Conservation (phyloP, 164 flowering plant genomes). For the Saururus chinensis region DNA sequence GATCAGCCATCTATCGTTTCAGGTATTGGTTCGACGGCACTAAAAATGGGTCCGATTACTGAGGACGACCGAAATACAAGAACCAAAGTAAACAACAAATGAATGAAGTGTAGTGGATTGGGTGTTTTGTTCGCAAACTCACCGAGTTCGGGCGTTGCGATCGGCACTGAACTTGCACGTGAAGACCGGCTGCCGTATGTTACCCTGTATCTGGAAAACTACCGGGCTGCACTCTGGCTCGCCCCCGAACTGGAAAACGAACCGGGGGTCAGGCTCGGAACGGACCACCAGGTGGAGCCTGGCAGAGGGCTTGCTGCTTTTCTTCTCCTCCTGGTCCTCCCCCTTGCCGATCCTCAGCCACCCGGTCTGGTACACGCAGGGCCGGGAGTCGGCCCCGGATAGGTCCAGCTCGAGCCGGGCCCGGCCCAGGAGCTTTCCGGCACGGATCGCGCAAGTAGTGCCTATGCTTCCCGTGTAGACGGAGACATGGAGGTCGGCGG, state of each 20-base stretch:
- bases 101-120: too few species aligned
- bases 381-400: slow-evolving; percentile 20
- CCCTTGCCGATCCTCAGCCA: slow-evolving; percentile 57
- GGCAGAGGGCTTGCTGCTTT: slow-evolving; percentile 27
- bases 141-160: slow-evolving; percentile 10
- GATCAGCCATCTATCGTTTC: too few species aligned
- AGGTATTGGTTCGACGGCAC: too few species aligned
- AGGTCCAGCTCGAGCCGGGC: slow-evolving; percentile 35
- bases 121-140: too few species aligned
- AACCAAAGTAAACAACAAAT: too few species aligned
- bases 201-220: slow-evolving; percentile 82
- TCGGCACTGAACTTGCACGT: slow-evolving; percentile 82
- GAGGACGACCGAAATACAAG: too few species aligned
- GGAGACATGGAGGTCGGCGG: slow-evolving; percentile 33
- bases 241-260: slow-evolving; percentile 90
- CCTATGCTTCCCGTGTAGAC: slow-evolving; percentile 65
- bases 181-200: slow-evolving; percentile 82
- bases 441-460: slow-evolving; percentile 43
- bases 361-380: slow-evolving; percentile 53
- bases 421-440: slow-evolving; percentile 52
- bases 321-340: slow-evolving; percentile 8
- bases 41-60: too few species aligned
- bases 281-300: slow-evolving; percentile 57
- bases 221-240: slow-evolving; percentile 98
- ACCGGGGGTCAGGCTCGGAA: slow-evolving; percentile 84